phyloP scores from a whole-genome alignment of 805 yeast species.

The Blastobotrys terrestris region DNA sequence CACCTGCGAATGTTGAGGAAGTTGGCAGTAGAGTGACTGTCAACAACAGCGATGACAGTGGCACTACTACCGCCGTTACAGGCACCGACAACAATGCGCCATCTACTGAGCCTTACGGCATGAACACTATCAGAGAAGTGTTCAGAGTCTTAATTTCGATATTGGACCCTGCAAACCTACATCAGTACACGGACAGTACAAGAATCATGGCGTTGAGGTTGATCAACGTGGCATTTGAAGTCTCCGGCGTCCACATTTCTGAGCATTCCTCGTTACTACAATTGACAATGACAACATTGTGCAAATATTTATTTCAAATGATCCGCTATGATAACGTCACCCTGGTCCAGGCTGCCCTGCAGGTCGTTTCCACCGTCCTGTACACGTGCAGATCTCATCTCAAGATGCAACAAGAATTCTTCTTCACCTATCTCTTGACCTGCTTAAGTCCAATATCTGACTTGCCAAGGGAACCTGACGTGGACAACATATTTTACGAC shows the following conservation, averaged over 20 bases:
- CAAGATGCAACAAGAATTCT: constrained; percentile 71
- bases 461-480: constrained; percentile 33
- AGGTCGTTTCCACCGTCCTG: constrained; percentile 65
- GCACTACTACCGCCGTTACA: constrained; percentile 4
- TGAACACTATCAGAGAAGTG: constrained; percentile 70
- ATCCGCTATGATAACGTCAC: constrained; percentile 70
- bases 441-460: constrained; percentile 32
- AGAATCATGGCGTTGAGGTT: constrained; percentile 76
- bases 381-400: constrained; percentile 59
- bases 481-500: constrained; percentile 34
- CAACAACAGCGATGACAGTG: constrained; percentile 3
- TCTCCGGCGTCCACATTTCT: constrained; percentile 59
- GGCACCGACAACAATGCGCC: constrained; percentile 10
- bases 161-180: constrained; percentile 74
- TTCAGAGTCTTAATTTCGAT: constrained; percentile 70
- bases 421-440: constrained; percentile 34
- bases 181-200: constrained; percentile 81
- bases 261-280: constrained; percentile 60
- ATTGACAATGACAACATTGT: constrained; percentile 71
- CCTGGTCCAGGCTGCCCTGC: constrained; percentile 67
- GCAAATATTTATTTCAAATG: constrained; percentile 75
- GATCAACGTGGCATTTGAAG: constrained; percentile 73
- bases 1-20: background rate
- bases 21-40: background rate
- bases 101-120: constrained; percentile 48